Percentiles rank a stretch among this genome's conserved stretches.
Conservation (phyloP, 768 basidiomycete species). For the Tylopilus plumbeoviolaceoides region DNA sequence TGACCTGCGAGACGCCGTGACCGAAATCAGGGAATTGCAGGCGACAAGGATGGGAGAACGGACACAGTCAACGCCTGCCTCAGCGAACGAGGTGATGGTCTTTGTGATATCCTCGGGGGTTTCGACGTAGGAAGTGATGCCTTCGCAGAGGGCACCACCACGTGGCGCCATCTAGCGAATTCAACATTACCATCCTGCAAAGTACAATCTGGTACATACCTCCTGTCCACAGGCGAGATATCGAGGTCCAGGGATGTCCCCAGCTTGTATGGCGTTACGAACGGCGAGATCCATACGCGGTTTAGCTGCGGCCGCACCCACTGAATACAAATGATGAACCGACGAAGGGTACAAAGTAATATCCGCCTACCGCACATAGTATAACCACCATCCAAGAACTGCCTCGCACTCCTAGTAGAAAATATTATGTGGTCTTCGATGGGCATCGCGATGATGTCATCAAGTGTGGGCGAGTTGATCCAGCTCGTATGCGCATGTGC, state of each 20-base stretch:
- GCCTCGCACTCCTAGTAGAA: conserved; percentile 27
- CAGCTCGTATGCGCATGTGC: conserved; percentile 33
- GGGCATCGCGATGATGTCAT: conserved; percentile 26
- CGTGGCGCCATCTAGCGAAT: conserved; percentile 26
- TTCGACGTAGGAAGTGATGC: conserved; percentile 33
- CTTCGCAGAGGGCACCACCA: conserved; percentile 28
- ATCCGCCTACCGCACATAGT: conserved; percentile 33
- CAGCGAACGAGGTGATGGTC: conserved; percentile 23
- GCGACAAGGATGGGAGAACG: not conserved
- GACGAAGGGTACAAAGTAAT: not conserved
- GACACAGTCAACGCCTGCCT: conserved; percentile 22
- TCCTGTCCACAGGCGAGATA: conserved; percentile 35
- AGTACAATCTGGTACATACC: conserved; percentile 12
- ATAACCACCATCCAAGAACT: conserved; percentile 35
- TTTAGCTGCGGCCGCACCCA: conserved; percentile 35
- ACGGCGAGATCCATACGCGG: conserved; percentile 31
- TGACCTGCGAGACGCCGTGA: conserved; percentile 22
- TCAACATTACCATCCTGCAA: not conserved
- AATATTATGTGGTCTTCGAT: conserved; percentile 34
- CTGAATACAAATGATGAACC: conserved; percentile 1
- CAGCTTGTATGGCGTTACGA: conserved; percentile 32
- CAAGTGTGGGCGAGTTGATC: conserved; percentile 30
- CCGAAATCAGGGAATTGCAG: not conserved
- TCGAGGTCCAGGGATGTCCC: conserved; percentile 34
- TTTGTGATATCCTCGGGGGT: conserved; percentile 27